Evolutionary conservation across 805 yeast species (phyloP).

Genomic region (Teunomyces cretensis): DNA sequence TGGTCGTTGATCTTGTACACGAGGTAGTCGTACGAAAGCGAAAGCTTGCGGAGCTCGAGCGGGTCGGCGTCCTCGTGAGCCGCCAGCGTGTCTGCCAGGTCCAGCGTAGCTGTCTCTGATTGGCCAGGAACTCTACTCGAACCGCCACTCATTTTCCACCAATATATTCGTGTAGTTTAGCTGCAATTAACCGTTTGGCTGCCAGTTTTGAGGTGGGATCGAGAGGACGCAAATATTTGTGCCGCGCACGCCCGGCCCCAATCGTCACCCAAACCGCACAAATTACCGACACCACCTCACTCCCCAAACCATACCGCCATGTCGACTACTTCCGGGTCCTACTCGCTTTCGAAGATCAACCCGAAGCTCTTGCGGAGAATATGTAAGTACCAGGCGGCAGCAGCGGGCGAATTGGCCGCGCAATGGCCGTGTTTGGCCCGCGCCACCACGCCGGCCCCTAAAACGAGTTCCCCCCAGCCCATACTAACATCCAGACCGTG

Average conservation of each 20-base stretch:
- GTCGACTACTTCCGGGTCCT: slow-evolving; percentile 19
- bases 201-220: no score
- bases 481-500: slow-evolving; percentile 56
- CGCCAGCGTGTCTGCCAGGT: no score
- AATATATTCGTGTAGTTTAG: no score
- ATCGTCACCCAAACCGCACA: no score
- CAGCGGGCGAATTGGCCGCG: background rate
- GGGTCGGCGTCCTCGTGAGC: slow-evolving; percentile 46
- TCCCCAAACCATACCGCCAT: background rate
- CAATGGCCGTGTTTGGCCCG: background rate
- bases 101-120: background rate
- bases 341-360: slow-evolving; percentile 44
- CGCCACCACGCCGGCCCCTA: background rate
- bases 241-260: no score
- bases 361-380: slow-evolving; percentile 47
- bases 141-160: no score
- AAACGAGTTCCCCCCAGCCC: no score
- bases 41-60: slow-evolving; percentile 56
- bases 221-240: no score
- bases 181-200: no score
- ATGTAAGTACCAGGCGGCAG: slow-evolving; percentile 28
- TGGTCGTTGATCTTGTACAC: slow-evolving; percentile 61
- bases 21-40: slow-evolving; percentile 64
- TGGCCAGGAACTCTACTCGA: no score
- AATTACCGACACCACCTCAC: background rate